These are phyloP conservation scores for Diaporthe sp. DNA, from an alignment of 2,329 filamentous ascomycete genomes.

Conservation along the genomic window DNA sequence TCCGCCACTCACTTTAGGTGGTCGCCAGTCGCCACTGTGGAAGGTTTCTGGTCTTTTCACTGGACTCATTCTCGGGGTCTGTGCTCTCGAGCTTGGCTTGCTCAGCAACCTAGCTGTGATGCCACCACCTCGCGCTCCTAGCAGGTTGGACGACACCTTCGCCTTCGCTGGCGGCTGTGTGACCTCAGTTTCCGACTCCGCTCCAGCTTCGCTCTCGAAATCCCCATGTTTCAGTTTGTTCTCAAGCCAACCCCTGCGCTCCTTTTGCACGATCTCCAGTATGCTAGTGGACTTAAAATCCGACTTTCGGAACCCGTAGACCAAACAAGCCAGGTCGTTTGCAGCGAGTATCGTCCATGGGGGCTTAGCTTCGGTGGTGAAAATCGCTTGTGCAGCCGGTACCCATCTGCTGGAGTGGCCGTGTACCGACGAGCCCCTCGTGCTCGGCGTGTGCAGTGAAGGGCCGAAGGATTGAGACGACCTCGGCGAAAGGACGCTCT, in stretches of 20 bases:
- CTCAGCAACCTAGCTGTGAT: slow-evolving; percentile 90
- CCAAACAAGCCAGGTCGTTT: slow-evolving; percentile 94
- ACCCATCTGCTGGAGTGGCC: slow-evolving; percentile 92
- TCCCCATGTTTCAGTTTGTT: slow-evolving; percentile 81
- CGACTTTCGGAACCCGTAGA: slow-evolving; percentile 98
- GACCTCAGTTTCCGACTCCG: slow-evolving; percentile 54
- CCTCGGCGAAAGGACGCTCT: slow-evolving; percentile 59
- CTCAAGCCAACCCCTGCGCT: slow-evolving; percentile 90
- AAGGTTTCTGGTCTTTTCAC: slow-evolving; percentile 73
- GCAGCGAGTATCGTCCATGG: slow-evolving; percentile 97
- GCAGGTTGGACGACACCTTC: slow-evolving; percentile 62
- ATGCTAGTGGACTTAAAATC: slow-evolving; percentile 97
- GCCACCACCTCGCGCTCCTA: slow-evolving; percentile 79
- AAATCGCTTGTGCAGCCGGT: slow-evolving; percentile 94
- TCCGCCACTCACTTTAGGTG: slow-evolving; percentile 61
- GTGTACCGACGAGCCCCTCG: slow-evolving; percentile 76
- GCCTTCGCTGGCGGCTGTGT: slow-evolving; percentile 50
- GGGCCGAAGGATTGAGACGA: slow-evolving; percentile 56
- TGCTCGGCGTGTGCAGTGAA: slow-evolving; percentile 58
- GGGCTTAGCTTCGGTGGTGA: slow-evolving; percentile 90
- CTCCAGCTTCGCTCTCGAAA: slow-evolving; percentile 58
- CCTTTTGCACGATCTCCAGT: slow-evolving; percentile 91
- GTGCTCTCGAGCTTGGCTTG: slow-evolving; percentile 77
- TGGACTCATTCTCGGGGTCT: slow-evolving; percentile 66
- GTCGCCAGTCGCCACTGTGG: slow-evolving; percentile 67